phyloP scores from a whole-genome alignment of 306 rosid genomes.

The Alnus rubra region DNA sequence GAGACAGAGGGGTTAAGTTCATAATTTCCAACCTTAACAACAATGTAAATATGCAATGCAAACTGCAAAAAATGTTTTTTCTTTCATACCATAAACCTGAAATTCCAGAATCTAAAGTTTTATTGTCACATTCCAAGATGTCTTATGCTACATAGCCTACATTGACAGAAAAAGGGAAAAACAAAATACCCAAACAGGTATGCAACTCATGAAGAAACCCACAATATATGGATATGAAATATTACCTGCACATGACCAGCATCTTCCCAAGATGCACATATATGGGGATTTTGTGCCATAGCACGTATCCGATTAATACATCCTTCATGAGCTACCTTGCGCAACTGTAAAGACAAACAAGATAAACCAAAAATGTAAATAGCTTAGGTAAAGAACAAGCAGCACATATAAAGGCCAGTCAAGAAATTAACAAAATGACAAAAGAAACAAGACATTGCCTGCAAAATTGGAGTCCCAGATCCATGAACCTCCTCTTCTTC shows the following conservation, averaged over 20 bases:
- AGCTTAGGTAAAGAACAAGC: conserved; percentile 13
- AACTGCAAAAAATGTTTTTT: not conserved
- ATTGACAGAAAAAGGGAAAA: not conserved
- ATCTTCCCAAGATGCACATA: conserved; percentile 95
- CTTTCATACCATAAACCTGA: not conserved
- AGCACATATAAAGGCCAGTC: not conserved
- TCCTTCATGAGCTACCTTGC: conserved; percentile 82
- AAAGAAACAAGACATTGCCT: conserved; percentile 45
- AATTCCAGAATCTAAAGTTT: not conserved
- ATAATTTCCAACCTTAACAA: not conserved
- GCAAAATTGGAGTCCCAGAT: conserved; percentile 55
- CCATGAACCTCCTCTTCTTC: conserved; percentile 57
- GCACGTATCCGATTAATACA: conserved; percentile 81
- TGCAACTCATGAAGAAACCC: conserved; percentile 1
- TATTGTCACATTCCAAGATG: conserved; percentile 1
- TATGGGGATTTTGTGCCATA: conserved; percentile 86
- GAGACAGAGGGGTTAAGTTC: not conserved
- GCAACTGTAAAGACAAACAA: conserved; percentile 55
- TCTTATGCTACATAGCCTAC: not conserved
- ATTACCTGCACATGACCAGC: conserved; percentile 80
- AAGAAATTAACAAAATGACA: conserved; percentile 10
- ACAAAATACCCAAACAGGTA: not conserved
- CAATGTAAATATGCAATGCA: not conserved
- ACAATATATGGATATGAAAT: conserved; percentile 8
- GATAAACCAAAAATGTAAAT: conserved; percentile 11